These are phyloP conservation scores for Starmerella potacharoeniae DNA, from an alignment of 805 yeast species.

Conservation along the genomic window DNA sequence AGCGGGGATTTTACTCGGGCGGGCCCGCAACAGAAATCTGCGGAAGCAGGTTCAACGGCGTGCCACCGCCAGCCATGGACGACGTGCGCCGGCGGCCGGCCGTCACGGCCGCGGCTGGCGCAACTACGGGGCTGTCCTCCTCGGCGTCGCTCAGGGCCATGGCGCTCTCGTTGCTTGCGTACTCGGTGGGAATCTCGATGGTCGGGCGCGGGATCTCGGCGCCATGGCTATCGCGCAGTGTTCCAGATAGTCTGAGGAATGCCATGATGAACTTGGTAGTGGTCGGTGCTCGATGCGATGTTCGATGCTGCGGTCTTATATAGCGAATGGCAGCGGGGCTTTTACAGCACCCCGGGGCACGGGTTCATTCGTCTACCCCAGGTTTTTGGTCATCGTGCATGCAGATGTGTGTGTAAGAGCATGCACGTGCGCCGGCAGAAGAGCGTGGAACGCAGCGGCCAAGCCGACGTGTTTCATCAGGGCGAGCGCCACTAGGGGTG, in stretches of 20 bases:
- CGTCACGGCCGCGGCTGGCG: not conserved
- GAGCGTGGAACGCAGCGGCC: no score
- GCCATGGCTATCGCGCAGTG: slow-evolving; percentile 19
- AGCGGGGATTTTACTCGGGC: not conserved
- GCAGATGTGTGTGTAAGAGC: not conserved
- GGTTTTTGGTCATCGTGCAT: slow-evolving; percentile 4
- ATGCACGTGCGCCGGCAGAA: not conserved
- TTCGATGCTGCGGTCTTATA: not conserved
- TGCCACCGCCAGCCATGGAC: slow-evolving; percentile 22
- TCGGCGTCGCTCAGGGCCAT: not conserved
- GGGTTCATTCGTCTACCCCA: not conserved
- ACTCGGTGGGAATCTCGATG: slow-evolving; percentile 3
- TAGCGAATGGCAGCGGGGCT: not conserved
- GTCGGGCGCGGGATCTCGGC: slow-evolving; percentile 13
- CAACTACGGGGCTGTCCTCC: not conserved
- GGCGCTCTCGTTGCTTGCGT: not conserved
- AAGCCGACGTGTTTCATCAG: no score
- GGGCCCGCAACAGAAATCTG: not conserved
- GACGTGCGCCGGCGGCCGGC: slow-evolving; percentile 15
- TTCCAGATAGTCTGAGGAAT: slow-evolving; percentile 14
- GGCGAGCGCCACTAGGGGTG: no score
- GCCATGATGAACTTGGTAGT: slow-evolving; percentile 2
- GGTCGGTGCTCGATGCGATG: not conserved
- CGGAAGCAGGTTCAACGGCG: slow-evolving; percentile 16
- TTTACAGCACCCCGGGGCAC: not conserved